Evolutionary conservation across 495 filamentous ascomycete species (phyloP).

Genomic region (Extremus antarcticus): DNA sequence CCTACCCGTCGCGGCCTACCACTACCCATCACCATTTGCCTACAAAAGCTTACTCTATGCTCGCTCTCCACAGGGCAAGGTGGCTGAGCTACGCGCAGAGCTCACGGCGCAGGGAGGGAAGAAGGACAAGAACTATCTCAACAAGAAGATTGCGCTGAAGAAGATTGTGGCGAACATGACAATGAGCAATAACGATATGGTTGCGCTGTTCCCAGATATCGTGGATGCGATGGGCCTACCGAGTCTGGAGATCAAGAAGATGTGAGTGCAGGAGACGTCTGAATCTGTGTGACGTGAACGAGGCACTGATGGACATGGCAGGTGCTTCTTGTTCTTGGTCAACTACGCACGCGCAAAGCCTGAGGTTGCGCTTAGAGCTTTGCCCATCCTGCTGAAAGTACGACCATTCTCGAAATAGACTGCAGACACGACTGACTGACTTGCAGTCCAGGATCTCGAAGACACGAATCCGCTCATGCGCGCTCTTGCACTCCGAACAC

Average conservation of each 20-base stretch:
- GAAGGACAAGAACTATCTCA: conserved; percentile 95
- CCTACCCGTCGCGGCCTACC: neutral
- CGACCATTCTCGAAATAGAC: conserved; percentile 14
- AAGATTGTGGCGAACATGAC: conserved; percentile 99
- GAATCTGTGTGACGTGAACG: neutral
- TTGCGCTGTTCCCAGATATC: conserved; percentile 90
- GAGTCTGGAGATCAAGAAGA: conserved; percentile 98
- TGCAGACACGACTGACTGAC: conserved; percentile 1
- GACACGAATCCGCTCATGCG: conserved; percentile 87
- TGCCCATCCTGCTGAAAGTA: conserved; percentile 77
- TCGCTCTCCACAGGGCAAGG: conserved; percentile 72
- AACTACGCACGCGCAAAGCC: conserved; percentile 94
- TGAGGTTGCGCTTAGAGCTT: conserved; percentile 84
- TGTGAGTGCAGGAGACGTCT: conserved; percentile 59
- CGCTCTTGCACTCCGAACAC: conserved; percentile 84
- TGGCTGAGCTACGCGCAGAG: conserved; percentile 90
- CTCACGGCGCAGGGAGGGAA: conserved; percentile 85
- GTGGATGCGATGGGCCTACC: conserved; percentile 88
- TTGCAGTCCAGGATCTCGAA: conserved; percentile 65
- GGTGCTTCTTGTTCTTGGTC: conserved; percentile 95
- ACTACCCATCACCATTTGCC: conserved; percentile 12
- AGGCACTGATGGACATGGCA: conserved; percentile 26
- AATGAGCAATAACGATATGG: conserved; percentile 99
- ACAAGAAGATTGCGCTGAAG: conserved; percentile 98
- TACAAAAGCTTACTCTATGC: conserved; percentile 15